phyloP scores from a whole-genome alignment of 2,329 filamentous ascomycete genomes.

The Fusarium irregulare region DNA sequence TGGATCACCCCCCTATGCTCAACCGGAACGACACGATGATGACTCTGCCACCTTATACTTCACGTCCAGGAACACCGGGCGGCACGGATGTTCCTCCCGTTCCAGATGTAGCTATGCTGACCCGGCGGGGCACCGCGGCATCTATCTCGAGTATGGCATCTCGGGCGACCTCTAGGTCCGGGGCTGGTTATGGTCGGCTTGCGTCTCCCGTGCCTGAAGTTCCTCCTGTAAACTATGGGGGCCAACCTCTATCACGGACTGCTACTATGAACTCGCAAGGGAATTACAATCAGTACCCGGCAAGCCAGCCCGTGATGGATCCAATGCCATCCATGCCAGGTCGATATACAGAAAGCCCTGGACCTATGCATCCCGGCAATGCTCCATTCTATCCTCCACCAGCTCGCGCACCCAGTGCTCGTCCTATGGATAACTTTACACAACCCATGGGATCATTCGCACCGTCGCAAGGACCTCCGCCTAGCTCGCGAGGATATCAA shows the following conservation, averaged over 20 bases:
- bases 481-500: constrained; percentile 42
- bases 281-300: constrained; percentile 44
- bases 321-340: constrained; percentile 29
- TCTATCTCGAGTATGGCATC: constrained; percentile 73
- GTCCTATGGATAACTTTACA: constrained; percentile 49
- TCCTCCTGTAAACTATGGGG: constrained; percentile 43
- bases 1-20: constrained; percentile 69
- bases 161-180: constrained; percentile 69
- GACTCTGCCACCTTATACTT: constrained; percentile 72
- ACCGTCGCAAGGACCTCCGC: constrained; percentile 1
- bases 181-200: constrained; percentile 60
- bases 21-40: constrained; percentile 69
- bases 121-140: constrained; percentile 64
- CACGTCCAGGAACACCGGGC: constrained; percentile 66
- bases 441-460: constrained; percentile 29
- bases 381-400: constrained; percentile 51
- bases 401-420: constrained; percentile 48
- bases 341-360: constrained; percentile 48
- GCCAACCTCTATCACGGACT: constrained; percentile 48
- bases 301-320: constrained; percentile 27
- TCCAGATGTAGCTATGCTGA: constrained; percentile 61
- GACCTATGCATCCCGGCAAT: constrained; percentile 42
- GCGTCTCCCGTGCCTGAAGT: constrained; percentile 54
- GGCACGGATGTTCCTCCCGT: constrained; percentile 64
- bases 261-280: constrained; percentile 53